phyloP scores from a whole-genome alignment of 768 basidiomycete species.

The Filobasidium floriforme region DNA sequence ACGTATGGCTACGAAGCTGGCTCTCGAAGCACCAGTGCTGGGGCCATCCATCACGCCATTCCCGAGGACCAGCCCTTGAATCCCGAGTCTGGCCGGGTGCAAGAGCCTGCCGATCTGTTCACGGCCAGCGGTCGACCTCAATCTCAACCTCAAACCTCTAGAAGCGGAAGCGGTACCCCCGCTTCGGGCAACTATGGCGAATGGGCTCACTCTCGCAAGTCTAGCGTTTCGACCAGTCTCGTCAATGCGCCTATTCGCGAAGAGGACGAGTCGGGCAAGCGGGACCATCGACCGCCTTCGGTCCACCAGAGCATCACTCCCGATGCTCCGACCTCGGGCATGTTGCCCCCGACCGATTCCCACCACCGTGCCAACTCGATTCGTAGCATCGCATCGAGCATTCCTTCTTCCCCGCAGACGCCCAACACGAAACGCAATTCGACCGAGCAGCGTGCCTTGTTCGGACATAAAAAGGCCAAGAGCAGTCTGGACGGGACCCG shows the following conservation, averaged over 20 bases:
- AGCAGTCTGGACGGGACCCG: slow-evolving; percentile 36
- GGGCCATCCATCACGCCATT: slow-evolving; percentile 9
- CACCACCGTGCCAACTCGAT: slow-evolving; percentile 12
- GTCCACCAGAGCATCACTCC: slow-evolving; percentile 9
- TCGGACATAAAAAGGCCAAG: slow-evolving; percentile 42
- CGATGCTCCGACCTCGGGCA: neutral
- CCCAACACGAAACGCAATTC: slow-evolving; percentile 28
- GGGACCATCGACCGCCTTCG: neutral
- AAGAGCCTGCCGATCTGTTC: neutral
- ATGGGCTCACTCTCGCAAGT: slow-evolving; percentile 20
- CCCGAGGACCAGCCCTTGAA: slow-evolving; percentile 13
- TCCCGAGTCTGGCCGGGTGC: slow-evolving; percentile 3
- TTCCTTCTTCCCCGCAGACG: slow-evolving; percentile 38
- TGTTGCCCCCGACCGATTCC: slow-evolving; percentile 3
- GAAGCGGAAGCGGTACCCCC: neutral
- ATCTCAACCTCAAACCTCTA: neutral
- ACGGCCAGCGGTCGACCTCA: neutral
- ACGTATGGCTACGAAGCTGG: slow-evolving; percentile 1
- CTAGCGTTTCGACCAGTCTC: slow-evolving; percentile 7
- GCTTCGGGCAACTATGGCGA: slow-evolving; percentile 15
- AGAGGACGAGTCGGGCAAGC: slow-evolving; percentile 18
- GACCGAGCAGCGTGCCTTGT: slow-evolving; percentile 7
- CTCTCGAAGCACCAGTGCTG: slow-evolving; percentile 3
- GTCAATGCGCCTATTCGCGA: slow-evolving; percentile 15
- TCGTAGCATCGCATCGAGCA: slow-evolving; percentile 24